Evolutionary conservation across 805 yeast species (phyloP), one percentile per base, ranked within the genome.

Genomic region (Ogataea pilisensis): DNA sequence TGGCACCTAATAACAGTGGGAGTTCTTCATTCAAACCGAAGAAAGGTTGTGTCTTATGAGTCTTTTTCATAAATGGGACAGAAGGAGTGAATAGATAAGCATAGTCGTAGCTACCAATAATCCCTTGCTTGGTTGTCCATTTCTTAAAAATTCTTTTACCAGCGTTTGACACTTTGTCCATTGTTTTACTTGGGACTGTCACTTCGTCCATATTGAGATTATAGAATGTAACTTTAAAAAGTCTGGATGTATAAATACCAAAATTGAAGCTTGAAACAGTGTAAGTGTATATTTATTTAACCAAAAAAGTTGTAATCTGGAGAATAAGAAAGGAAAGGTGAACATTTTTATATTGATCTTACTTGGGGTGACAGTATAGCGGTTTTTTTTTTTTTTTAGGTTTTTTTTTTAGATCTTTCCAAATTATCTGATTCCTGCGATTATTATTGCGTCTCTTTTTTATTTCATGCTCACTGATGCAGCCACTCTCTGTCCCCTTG

Each of bases 101-200:
- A 53, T 89, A 89, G 67, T 89, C 88, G 56, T 87, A 86, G 56
- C 85, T 91, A 28, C 97, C 96, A n/a, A 89, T 53, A 30, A 86
- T 54, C 6, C 96, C 96, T 16, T 86, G 88, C 43, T 70, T 75
- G 27, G 95, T 85, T 46, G 91, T 78, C 66, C 47, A 36, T 42
- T 60, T 61, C 17, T 38, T 45, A 25, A 44, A 36, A 3, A 45
- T 8, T 34, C 44, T 40, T 24, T 43, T 48, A 13, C 36, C 42
- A 9, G 33, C 14, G 13, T 16, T 12, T 12, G 44, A 12, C 27
- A n/a, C 39, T 19, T 27, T 31, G 24, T 34, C 42, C 37, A 39
- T 35, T n/a, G n/a, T n/a, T n/a, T n/a, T n/a, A n/a, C n/a, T n/a
- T n/a, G n/a, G n/a, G n/a, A n/a, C n/a, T n/a, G n/a, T n/a, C n/a